Percentiles rank a stretch among this genome's conserved stretches.
Conservation (phyloP, 2,329 filamentous ascomycete genomes). For the Penicillium sp. region DNA sequence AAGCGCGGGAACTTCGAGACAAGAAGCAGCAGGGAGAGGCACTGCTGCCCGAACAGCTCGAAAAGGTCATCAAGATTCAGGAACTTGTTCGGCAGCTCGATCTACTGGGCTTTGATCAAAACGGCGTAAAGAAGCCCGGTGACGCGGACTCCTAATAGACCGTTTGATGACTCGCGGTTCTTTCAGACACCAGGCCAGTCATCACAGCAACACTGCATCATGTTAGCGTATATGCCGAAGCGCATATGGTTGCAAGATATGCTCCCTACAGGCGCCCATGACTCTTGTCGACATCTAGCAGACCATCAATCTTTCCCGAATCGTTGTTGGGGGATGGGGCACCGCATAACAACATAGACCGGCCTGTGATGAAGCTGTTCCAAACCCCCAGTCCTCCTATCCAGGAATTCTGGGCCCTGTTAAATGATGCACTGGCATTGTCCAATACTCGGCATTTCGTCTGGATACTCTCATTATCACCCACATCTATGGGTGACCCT, state of each 20-base stretch:
- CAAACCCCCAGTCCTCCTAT: background rate
- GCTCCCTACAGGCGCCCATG: background rate
- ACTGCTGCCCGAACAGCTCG: conserved; percentile 87
- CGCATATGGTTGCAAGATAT: background rate
- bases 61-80: conserved; percentile 95
- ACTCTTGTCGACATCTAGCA: background rate
- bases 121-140: conserved; percentile 60
- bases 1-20: conserved; percentile 81
- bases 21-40: conserved; percentile 86
- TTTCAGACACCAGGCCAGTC: too few relatives aligned
- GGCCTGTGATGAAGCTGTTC: background rate
- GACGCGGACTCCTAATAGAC: conserved; percentile 14
- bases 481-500: background rate
- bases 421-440: background rate
- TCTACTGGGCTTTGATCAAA: conserved; percentile 73
- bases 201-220: too few relatives aligned
- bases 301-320: background rate
- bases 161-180: conserved; percentile 5
- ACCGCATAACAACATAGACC: background rate
- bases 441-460: background rate
- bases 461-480: background rate
- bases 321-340: background rate
- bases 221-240: background rate
- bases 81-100: conserved; percentile 88
- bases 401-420: background rate